Evolutionary conservation across 2,329 filamentous ascomycete genomes (phyloP), one percentile per base, ranked within the genome.

Genomic region (Fusarium succisae): DNA sequence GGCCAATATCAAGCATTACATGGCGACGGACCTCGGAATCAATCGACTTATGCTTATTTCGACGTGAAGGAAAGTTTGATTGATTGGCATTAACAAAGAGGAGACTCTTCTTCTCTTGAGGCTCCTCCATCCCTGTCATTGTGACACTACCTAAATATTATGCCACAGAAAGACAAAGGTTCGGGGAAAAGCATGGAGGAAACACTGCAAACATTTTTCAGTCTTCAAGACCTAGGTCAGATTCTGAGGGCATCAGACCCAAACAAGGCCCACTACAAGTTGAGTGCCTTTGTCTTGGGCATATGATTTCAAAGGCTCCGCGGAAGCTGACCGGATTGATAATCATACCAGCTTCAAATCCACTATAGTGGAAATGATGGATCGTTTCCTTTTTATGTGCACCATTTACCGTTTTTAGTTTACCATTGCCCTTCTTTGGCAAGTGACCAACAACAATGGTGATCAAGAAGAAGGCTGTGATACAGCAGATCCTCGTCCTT

Each of bases 241-340:
- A 44, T 35, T 32, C 9, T 11, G 17, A 14, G 8, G 10, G 20
- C 14, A 26, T 13, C 7, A 7, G 28, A 20, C 8, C 24, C 15
- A 55, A 39, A 26, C 18, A 7, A 47, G 17, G n/a, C 24, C 30
- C 20, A n/a, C 37, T 28, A 3, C n/a, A 26, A 18, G 45, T 20
- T 53, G 44, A 26, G 38, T 30, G 28, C 22, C 47, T 55, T 61
- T 14, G 22, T 50, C 17, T n/a, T 28, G 5, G 8, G 7, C 32
- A 18, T 24, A 7, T 55, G 63, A 55, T 66, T 55, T 50, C 57
- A 55, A 62, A 66, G 26, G 35, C 39, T 54, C 45, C 43, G 63
- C 63, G 57, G 30, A 66, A 62, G 63, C 57, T 47, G 41, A 62
- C 28, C 14, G 13, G 63, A 55, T 62, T 62, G 63, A 66, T 66